Percentiles rank a stretch among this genome's conserved stretches.
Conservation (phyloP, 164 flowering plant genomes). For the Macadamia integrifolia region DNA sequence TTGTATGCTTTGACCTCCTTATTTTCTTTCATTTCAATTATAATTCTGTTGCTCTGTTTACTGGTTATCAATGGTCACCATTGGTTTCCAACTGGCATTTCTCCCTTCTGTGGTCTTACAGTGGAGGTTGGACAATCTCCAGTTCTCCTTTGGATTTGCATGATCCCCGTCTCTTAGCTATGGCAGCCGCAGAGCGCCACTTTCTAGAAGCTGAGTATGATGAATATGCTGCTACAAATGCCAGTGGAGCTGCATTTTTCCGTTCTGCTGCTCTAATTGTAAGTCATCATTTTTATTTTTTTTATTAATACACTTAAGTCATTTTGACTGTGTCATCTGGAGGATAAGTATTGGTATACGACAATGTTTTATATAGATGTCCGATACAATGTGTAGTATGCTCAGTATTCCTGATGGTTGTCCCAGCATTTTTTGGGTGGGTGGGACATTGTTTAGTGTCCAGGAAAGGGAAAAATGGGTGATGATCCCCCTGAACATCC, state of each 20-base stretch:
- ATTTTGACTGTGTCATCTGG: too few species aligned
- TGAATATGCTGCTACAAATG: constrained; percentile 76
- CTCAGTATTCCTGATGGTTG: too few species aligned
- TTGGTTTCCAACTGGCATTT: not conserved
- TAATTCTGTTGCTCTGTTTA: not conserved
- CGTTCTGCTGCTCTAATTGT: constrained; percentile 90
- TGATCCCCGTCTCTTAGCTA: constrained; percentile 86
- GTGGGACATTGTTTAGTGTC: too few species aligned
- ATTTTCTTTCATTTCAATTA: not conserved
- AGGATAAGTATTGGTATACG: too few species aligned
- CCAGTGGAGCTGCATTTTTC: constrained; percentile 89
- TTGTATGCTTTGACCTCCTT: not conserved
- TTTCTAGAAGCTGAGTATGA: constrained; percentile 83
- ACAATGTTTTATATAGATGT: too few species aligned
- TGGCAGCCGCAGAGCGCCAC: constrained; percentile 92
- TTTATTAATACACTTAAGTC: too few species aligned
- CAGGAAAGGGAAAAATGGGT: too few species aligned
- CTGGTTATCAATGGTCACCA: not conserved
- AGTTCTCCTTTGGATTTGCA: constrained; percentile 72
- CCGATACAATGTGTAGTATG: too few species aligned
- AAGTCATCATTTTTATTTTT: constrained; percentile 19
- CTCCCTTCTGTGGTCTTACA: constrained; percentile 22
- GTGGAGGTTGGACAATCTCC: constrained; percentile 89
- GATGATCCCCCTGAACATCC: too few species aligned
- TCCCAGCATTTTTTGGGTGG: too few species aligned